Base-by-base conservation (phyloP, 768 basidiomycete genomes). In the Hypsizygus marmoreus region DNA sequence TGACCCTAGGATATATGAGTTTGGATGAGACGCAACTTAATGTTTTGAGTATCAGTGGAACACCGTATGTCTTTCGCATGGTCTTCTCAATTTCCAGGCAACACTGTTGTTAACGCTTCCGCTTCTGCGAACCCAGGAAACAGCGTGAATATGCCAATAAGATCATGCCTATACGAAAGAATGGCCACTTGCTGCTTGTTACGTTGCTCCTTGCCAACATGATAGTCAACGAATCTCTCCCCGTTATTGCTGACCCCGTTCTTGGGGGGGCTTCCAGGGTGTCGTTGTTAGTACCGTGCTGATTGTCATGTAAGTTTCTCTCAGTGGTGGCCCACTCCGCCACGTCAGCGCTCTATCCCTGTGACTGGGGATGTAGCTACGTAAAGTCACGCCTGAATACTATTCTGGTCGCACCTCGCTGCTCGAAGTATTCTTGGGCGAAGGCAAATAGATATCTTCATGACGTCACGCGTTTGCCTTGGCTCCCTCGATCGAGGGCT, bases 1-100 rank as follows among this genome's bases (percentile, higher is more conserved):
- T 94, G 54, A 95, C 93, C 47, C 72, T 95, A 35, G 92, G 92
- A 25, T 94, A 91, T 65, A 93, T 95, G 88, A 88, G 86, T 55
- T 76, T 95, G 63, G 92, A 95, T 67, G 88, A 88, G 65, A 94
- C 92, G 30, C 91, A 94, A 74, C 79, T 95, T 32, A 85, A 87
- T 60, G 93, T 95, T 2, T 69, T 95, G 16, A 83, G 85, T 52
- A 84, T 91, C 49, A 87, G 87, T 44, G 93, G 93, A 12, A 89
- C 88, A 17, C 76, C 86, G 88, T 91, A 56, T 47, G 88, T 62
- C 14, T 14, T 37, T 37, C 34, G 4, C 40, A 28, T 34, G 39
- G 29, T 9, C 37, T 30, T 37, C 16, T 44, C 14, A 40, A 17
- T 26, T 16, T 4, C 43, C 25, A 47, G n/a, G 31, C 26, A 43